These are phyloP conservation scores for Pyrenula massariospora DNA, from an alignment of 495 filamentous ascomycete genomes.

Conservation along the genomic window DNA sequence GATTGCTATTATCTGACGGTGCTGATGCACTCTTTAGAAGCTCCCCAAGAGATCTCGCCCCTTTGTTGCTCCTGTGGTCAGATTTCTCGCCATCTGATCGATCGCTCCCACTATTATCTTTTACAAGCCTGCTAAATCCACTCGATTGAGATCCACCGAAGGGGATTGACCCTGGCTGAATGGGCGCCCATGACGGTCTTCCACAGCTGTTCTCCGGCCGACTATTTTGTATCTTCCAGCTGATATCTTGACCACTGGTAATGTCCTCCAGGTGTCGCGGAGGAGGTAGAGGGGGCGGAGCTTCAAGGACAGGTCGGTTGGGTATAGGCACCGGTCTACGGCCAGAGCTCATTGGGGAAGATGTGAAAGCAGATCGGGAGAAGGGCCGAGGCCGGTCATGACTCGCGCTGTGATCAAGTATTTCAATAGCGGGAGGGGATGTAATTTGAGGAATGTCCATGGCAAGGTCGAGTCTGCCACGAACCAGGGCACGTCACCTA, in stretches of 20 bases:
- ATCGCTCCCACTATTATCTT: background rate
- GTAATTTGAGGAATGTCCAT: slow-evolving; percentile 49
- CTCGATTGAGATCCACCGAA: slow-evolving; percentile 23
- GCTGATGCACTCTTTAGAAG: slow-evolving; percentile 17
- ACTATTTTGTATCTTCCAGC: slow-evolving; percentile 47
- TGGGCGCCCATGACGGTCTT: slow-evolving; percentile 26
- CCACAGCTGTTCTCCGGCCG: slow-evolving; percentile 11
- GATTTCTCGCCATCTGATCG: background rate
- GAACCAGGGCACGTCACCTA: background rate
- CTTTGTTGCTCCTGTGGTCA: slow-evolving; percentile 22
- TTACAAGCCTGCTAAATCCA: background rate
- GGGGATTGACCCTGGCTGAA: slow-evolving; percentile 43
- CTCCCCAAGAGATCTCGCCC: slow-evolving; percentile 10
- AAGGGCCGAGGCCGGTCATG: slow-evolving; percentile 9
- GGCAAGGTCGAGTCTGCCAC: slow-evolving; percentile 9
- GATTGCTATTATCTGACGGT: slow-evolving; percentile 12
- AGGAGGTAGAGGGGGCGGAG: slow-evolving; percentile 53
- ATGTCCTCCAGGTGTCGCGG: slow-evolving; percentile 42
- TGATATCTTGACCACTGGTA: slow-evolving; percentile 44
- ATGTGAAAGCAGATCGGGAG: slow-evolving; percentile 16
- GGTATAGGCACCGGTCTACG: slow-evolving; percentile 47
- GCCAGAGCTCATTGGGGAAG: slow-evolving; percentile 22
- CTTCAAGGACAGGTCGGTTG: slow-evolving; percentile 28
- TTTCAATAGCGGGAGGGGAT: slow-evolving; percentile 37
- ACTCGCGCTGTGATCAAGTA: slow-evolving; percentile 36